Percentiles rank a stretch among this genome's conserved stretches.
phyloP scores from a whole-genome alignment of 2,329 filamentous ascomycete species.

The Ceratocystis colombiana region DNA sequence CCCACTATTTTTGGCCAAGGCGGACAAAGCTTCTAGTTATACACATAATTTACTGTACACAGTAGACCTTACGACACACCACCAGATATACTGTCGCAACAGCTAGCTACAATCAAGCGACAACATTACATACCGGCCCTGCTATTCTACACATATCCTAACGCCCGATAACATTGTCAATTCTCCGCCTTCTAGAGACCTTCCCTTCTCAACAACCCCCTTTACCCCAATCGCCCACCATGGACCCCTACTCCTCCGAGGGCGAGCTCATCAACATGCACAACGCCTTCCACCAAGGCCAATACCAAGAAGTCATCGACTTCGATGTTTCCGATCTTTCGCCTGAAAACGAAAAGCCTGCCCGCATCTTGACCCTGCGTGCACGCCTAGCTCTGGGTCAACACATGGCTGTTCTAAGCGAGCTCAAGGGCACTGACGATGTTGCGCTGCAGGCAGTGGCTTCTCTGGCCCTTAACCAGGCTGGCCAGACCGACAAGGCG shows the following conservation, averaged over 20 bases:
- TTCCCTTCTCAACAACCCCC: constrained; percentile 25
- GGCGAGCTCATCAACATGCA: constrained; percentile 63
- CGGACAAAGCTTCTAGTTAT: constrained; percentile 3
- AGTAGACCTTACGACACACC: background rate
- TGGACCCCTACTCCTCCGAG: constrained; percentile 62
- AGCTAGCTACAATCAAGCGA: background rate
- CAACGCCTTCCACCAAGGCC: constrained; percentile 65
- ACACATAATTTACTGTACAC: no score
- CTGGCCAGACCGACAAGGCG: constrained; percentile 53
- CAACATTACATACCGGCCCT: background rate
- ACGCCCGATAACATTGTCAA: no score
- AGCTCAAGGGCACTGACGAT: constrained; percentile 49
- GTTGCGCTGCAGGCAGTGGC: constrained; percentile 68
- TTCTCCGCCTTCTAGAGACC: background rate
- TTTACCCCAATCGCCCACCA: constrained; percentile 33
- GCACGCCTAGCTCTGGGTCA: constrained; percentile 76
- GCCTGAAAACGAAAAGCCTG: constrained; percentile 63
- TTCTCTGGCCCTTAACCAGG: constrained; percentile 58
- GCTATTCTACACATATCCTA: background rate
- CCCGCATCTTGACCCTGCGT: constrained; percentile 68
- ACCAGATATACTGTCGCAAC: background rate
- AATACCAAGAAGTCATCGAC: constrained; percentile 77
- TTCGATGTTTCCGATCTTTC: constrained; percentile 76
- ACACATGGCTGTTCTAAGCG: constrained; percentile 58
- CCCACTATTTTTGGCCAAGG: constrained; percentile 21